Evolutionary conservation across 129 eudicot species (phyloP).

Genomic region (Pittosporum tobira): DNA sequence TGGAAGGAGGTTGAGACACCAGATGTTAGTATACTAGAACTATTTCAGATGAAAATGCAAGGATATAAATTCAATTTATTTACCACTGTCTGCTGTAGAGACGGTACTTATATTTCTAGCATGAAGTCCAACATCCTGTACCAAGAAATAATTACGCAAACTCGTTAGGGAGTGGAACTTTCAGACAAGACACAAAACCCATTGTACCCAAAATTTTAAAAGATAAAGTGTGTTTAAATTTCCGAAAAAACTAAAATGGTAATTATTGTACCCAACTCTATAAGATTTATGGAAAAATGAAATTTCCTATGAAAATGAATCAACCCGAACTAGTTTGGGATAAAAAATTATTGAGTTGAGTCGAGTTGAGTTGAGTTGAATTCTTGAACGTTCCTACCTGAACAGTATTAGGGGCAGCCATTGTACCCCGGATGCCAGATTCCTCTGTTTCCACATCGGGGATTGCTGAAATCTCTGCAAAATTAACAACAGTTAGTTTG

Average conservation of each 20-base stretch:
- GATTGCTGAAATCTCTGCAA: conserved; percentile 30
- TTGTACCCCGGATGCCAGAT: conserved; percentile 28
- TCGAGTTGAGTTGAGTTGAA: not conserved
- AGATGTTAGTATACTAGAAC: not conserved
- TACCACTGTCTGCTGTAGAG: conserved; percentile 89
- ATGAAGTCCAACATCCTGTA: conserved; percentile 76
- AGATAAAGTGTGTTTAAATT: not conserved
- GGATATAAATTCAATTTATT: conserved; percentile 21
- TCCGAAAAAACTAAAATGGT: too few relatives aligned
- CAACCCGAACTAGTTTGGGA: too few relatives aligned
- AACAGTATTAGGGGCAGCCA: conserved; percentile 39
- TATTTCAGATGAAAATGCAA: not conserved
- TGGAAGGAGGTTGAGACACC: conserved; percentile 3
- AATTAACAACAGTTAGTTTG: not conserved
- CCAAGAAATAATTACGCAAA: conserved; percentile 1
- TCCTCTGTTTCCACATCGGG: conserved; percentile 38
- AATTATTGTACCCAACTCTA: too few relatives aligned
- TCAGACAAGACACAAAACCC: not conserved
- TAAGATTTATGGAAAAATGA: too few relatives aligned
- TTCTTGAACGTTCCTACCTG: conserved; percentile 35
- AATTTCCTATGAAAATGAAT: too few relatives aligned
- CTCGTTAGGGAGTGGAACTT: not conserved
- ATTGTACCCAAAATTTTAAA: not conserved
- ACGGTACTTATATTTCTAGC: conserved; percentile 80
- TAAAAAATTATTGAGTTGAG: too few relatives aligned